These are phyloP conservation scores for Begonia fuchsioides DNA, from an alignment of 306 rosid genomes.

Conservation along the genomic window DNA sequence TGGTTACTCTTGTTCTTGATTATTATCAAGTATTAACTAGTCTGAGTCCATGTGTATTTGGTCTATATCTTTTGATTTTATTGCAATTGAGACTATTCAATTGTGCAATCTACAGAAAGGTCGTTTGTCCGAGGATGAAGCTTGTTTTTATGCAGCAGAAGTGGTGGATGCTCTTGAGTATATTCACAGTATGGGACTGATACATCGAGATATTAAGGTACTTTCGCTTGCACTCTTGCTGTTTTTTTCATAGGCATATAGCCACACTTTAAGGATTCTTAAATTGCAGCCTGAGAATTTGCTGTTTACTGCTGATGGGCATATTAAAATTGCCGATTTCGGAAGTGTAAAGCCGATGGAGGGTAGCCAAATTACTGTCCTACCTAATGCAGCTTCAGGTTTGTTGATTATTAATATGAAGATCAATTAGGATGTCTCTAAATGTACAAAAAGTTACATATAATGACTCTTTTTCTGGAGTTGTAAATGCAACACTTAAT, in stretches of 20 bases:
- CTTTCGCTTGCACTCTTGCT: constrained; percentile 15
- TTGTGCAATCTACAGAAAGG: constrained; percentile 48
- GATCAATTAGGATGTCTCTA: no score
- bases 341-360: constrained; percentile 99
- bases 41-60: no score
- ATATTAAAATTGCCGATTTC: constrained; percentile 93
- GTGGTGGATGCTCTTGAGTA: constrained; percentile 94
- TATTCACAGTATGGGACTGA: constrained; percentile 86
- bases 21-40: no score
- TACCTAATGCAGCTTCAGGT: constrained; percentile 99
- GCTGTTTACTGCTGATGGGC: constrained; percentile 80
- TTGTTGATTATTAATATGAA: constrained; percentile 5
- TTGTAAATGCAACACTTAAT: no score
- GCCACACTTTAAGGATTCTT: constrained; percentile 12
- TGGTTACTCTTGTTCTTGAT: no score
- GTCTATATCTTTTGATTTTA: no score
- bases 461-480: no score
- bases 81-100: no score
- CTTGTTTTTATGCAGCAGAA: constrained; percentile 92
- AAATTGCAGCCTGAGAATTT: constrained; percentile 90
- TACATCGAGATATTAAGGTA: constrained; percentile 99
- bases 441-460: no score
- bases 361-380: constrained; percentile 83
- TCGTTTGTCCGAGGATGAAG: constrained; percentile 74
- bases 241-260: constrained; percentile 11